Evolutionary conservation across 768 basidiomycete genomes (phyloP), one percentile per base, ranked within the genome.

Genomic region (Lactarius vividus): DNA sequence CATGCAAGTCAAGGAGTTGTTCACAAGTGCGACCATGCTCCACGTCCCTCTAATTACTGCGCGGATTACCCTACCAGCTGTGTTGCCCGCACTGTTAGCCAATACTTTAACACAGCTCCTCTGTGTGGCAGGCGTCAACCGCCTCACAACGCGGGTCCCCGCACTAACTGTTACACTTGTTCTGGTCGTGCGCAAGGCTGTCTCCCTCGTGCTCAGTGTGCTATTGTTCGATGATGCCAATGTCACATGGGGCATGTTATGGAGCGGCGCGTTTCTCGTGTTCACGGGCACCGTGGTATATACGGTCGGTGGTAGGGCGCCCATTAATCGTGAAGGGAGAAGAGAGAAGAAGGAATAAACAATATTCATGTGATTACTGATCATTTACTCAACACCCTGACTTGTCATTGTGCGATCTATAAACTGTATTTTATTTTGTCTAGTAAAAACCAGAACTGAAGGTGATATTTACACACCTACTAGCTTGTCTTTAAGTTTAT

Each of bases 121-220:
- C 9, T 98, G 95, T 76, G 87, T 90, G 18, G 80, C 91, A 0
- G 95, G 95, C 37, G 95, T 96, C 53, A 87, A 97, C 74, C 81
- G 92, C 56, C 82, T 98, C 67, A 93, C 93, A 0, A 86, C 88
- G 0, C 83, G 86, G 55, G 88, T 92, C 7, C 85, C 84, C 58
- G 82, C 88, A 11, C 80, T 94, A 46, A 89, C 85, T 0, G 92
- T 94, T 20, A 91, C 89, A 4, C 87, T 94, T 62, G 82, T 92
- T 29, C 81, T 93, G 49, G 89, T 89, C 60, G 88, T 94, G 20
- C 83, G 92, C 64, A 94, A 94, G 73, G 92, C 91, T 15, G 80
- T 84, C 35, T 92, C 90, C 61, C 77, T 94, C 18, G 75, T 92
- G 28, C 79, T 94, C 69, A 93, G 91, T 71, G 85, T 91, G 28